Conservation (phyloP, 352 stramenopile genomes). For the Pythium biforme region DNA sequence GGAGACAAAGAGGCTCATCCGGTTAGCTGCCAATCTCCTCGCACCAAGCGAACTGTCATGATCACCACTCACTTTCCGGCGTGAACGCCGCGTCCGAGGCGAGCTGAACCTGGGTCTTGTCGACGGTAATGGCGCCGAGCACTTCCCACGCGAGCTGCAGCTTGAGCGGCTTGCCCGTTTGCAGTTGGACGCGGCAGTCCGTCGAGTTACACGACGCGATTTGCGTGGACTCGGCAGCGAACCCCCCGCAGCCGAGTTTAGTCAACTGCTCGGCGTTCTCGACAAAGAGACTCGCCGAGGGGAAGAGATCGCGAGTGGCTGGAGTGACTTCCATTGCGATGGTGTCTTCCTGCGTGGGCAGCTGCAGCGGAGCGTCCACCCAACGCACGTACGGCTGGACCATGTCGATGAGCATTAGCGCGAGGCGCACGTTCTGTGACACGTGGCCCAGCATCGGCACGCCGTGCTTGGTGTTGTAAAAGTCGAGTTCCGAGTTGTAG, state of each 20-base stretch:
- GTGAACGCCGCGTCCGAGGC: slow-evolving; percentile 53
- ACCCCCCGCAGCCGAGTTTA: slow-evolving; percentile 50
- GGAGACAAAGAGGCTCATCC: background rate
- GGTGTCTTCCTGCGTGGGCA: slow-evolving; percentile 1
- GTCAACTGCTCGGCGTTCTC: slow-evolving; percentile 37
- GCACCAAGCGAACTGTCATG: too few species aligned
- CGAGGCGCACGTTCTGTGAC: slow-evolving; percentile 93
- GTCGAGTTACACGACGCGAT: slow-evolving; percentile 51
- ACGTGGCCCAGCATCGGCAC: slow-evolving; percentile 86
- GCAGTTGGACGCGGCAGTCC: slow-evolving; percentile 33
- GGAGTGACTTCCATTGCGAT: background rate
- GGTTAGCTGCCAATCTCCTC: background rate
- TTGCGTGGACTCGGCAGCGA: slow-evolving; percentile 35
- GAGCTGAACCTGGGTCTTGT: slow-evolving; percentile 71
- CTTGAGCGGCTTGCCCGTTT: slow-evolving; percentile 36
- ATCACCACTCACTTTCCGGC: slow-evolving; percentile 15
- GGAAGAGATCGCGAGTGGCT: slow-evolving; percentile 31
- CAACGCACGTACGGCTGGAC: slow-evolving; percentile 93
- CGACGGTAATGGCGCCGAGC: slow-evolving; percentile 68
- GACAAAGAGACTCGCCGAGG: slow-evolving; percentile 46
- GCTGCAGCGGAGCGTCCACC: slow-evolving; percentile 36
- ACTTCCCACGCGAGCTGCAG: slow-evolving; percentile 79
- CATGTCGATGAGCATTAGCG: slow-evolving; percentile 94
- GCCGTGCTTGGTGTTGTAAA: slow-evolving; percentile 33
- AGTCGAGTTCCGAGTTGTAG: slow-evolving; percentile 68